Percentiles rank a stretch among this genome's conserved stretches.
These are phyloP conservation scores for Paraglomus occultum DNA, from an alignment of 192 early-diverging fungal species.

Conservation along the genomic window DNA sequence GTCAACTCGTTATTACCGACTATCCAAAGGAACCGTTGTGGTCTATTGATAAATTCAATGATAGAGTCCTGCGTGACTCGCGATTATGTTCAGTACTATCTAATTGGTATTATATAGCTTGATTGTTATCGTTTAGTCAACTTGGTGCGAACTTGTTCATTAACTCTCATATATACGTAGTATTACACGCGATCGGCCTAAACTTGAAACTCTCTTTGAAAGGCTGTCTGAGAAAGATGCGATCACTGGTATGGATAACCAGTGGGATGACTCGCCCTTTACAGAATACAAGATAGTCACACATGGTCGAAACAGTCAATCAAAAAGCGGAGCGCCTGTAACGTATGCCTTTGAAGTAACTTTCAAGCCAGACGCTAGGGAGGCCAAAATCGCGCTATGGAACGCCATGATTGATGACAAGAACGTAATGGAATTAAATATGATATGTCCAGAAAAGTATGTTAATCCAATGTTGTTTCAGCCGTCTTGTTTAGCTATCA, in stretches of 20 bases:
- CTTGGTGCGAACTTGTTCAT: no score
- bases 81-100: conserved; percentile 34
- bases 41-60: conserved; percentile 22
- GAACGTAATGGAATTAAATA: conserved; percentile 31
- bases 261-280: conserved; percentile 15
- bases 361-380: conserved; percentile 24
- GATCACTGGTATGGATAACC: no score
- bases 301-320: no score
- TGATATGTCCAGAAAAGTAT: conserved; percentile 36
- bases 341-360: conserved; percentile 10
- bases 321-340: background rate
- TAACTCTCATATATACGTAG: conserved; percentile 19
- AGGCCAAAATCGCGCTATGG: conserved; percentile 40
- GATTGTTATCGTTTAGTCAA: no score
- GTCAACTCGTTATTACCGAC: conserved; percentile 39
- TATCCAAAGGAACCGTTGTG: conserved; percentile 32
- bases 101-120: conserved; percentile 29
- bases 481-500: background rate
- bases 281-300: conserved; percentile 18
- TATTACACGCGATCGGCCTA: conserved; percentile 22
- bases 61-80: conserved; percentile 32
- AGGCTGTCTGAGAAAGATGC: conserved; percentile 18
- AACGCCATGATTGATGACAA: conserved; percentile 35
- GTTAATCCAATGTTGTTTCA: background rate
- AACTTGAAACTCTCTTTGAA: conserved; percentile 32